Conservation (phyloP, 176 grass and related monocot genomes). For the Chrysopogon serrulatus region DNA sequence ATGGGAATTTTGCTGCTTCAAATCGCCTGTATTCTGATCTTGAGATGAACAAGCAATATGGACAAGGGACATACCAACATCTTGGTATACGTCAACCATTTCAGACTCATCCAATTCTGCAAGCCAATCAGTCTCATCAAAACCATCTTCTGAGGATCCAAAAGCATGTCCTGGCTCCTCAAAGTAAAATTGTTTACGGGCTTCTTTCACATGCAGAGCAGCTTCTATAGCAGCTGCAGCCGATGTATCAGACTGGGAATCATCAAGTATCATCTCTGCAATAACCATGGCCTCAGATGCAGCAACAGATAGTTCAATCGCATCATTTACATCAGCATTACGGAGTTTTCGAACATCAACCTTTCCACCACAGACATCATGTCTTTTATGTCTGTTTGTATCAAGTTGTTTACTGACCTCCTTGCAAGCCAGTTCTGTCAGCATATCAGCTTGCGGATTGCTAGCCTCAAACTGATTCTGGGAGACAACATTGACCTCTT, state of each 20-base stretch:
- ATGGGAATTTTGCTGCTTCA: conserved; percentile 19
- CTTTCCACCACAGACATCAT: conserved; percentile 15
- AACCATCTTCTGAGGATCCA: conserved; percentile 29
- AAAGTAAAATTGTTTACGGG: conserved; percentile 44
- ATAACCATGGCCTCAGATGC: conserved; percentile 96
- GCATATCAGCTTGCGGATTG: not conserved
- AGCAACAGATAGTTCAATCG: conserved; percentile 80
- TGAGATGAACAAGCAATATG: conserved; percentile 32
- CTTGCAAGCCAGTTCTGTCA: conserved; percentile 14
- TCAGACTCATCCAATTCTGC: conserved; percentile 53
- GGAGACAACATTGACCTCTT: not conserved
- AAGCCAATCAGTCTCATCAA: conserved; percentile 59
- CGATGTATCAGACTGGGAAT: conserved; percentile 33
- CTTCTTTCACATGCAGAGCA: conserved; percentile 70
- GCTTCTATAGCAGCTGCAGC: conserved; percentile 46
- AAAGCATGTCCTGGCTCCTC: conserved; percentile 32
- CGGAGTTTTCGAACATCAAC: conserved; percentile 39
- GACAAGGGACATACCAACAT: conserved; percentile 59
- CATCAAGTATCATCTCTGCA: conserved; percentile 49
- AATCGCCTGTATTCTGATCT: not conserved
- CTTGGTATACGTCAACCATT: conserved; percentile 64
- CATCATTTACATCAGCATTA: conserved; percentile 49
- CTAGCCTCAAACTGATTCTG: conserved; percentile 18
- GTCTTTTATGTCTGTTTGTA: conserved; percentile 26
- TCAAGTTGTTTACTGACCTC: conserved; percentile 17